Conservation (phyloP, 352 stramenopile species). For the Globisporangium sylvaticum region DNA sequence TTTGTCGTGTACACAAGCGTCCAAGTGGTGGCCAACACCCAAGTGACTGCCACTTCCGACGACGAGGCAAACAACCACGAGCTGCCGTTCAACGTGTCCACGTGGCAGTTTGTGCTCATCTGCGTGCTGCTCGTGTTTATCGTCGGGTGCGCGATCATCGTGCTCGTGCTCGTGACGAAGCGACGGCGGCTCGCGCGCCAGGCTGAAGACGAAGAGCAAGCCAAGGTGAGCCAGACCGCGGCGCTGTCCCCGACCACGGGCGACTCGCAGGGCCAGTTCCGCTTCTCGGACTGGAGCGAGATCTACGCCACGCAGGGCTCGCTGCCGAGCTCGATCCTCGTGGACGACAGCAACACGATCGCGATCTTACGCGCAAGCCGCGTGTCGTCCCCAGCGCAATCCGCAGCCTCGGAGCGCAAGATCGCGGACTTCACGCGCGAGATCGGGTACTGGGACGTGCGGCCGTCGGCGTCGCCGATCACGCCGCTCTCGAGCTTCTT, state of each 20-base stretch:
- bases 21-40: not conserved
- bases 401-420: constrained; percentile 20
- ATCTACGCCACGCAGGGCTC: constrained; percentile 39
- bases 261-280: constrained; percentile 20
- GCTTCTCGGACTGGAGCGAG: constrained; percentile 44
- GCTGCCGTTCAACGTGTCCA: constrained; percentile 17
- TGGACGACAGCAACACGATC: constrained; percentile 40
- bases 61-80: not conserved
- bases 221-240: constrained; percentile 14
- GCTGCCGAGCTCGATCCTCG: constrained; percentile 27
- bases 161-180: constrained; percentile 16
- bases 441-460: constrained; percentile 43
- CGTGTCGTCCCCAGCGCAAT: constrained; percentile 27
- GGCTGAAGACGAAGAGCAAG: constrained; percentile 1
- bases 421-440: constrained; percentile 47
- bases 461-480: constrained; percentile 43
- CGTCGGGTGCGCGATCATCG: constrained; percentile 16
- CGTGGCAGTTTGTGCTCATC: constrained; percentile 24
- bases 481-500: constrained; percentile 41
- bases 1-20: constrained; percentile 27
- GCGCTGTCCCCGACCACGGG: constrained; percentile 15
- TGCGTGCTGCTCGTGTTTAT: constrained; percentile 21
- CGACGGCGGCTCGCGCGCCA: constrained; percentile 10
- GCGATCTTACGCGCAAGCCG: constrained; percentile 46
- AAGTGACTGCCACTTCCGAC: not conserved